Evolutionary conservation across 495 filamentous ascomycete genomes (phyloP).

Genomic region (Xylaria telfairii): DNA sequence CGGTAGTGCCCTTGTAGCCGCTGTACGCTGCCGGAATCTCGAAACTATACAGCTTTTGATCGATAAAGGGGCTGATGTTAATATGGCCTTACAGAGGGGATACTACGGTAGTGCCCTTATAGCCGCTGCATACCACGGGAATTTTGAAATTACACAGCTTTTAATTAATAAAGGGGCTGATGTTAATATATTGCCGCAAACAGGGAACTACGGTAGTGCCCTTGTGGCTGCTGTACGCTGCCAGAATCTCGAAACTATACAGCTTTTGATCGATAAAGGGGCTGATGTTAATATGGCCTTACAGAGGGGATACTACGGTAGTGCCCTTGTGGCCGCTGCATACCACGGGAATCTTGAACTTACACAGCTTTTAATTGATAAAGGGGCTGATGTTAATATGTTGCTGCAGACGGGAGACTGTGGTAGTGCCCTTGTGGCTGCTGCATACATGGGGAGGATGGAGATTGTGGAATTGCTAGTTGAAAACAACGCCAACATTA

Average conservation of each 20-base stretch:
- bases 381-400: conserved; percentile 42
- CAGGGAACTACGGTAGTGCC: conserved; percentile 33
- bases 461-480: not conserved
- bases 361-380: conserved; percentile 31
- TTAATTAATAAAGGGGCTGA: conserved; percentile 33
- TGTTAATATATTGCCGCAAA: conserved; percentile 30
- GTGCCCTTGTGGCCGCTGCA: not conserved
- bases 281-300: conserved; percentile 27
- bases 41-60: conserved; percentile 22
- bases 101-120: conserved; percentile 36
- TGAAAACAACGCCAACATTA: not conserved
- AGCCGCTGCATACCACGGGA: not conserved
- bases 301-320: not conserved
- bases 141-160: conserved; percentile 5
- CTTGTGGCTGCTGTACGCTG: conserved; percentile 15
- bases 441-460: not conserved
- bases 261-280: conserved; percentile 29
- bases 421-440: conserved; percentile 24
- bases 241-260: not conserved
- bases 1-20: conserved; percentile 18
- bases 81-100: conserved; percentile 20
- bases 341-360: not conserved
- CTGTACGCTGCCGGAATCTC: not conserved
- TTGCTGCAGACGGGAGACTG: conserved; percentile 15
- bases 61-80: conserved; percentile 32